Conservation (phyloP, 2,329 filamentous ascomycete species). For the Pseudohalonectria lignicola region DNA sequence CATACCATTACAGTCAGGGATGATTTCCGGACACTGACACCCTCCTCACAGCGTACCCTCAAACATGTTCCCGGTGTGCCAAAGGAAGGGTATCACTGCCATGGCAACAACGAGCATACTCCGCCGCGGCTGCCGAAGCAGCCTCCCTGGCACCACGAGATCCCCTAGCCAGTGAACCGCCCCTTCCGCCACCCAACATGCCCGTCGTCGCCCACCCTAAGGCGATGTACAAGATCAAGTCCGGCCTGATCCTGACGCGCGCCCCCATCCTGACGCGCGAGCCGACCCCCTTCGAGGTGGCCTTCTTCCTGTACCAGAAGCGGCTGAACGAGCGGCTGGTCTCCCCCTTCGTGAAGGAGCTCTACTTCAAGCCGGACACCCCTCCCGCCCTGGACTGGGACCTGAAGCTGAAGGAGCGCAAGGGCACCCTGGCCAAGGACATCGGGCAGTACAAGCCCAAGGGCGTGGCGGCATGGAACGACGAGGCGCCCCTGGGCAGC, state of each 20-base stretch:
- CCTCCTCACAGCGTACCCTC: conserved; percentile 16
- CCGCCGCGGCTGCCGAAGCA: conserved; percentile 7
- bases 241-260: conserved; percentile 75
- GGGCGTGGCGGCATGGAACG: conserved; percentile 69
- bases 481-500: conserved; percentile 74
- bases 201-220: neutral
- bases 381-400: conserved; percentile 82
- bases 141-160: conserved; percentile 3
- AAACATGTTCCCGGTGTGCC: conserved; percentile 24
- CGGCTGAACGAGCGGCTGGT: conserved; percentile 87
- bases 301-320: conserved; percentile 95
- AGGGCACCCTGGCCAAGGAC: conserved; percentile 67
- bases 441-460: conserved; percentile 62
- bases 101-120: neutral
- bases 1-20: too few species aligned
- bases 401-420: conserved; percentile 66
- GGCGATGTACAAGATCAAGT: conserved; percentile 36
- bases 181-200: too few species aligned
- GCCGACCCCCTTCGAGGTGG: conserved; percentile 78
- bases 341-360: conserved; percentile 77
- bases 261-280: conserved; percentile 77
- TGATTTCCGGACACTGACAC: too few species aligned
- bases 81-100: conserved; percentile 12
- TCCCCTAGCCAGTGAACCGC: too few species aligned
- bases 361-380: conserved; percentile 91